phyloP scores from a whole-genome alignment of 2,329 filamentous ascomycete species.

The Trichoderma sp. region DNA sequence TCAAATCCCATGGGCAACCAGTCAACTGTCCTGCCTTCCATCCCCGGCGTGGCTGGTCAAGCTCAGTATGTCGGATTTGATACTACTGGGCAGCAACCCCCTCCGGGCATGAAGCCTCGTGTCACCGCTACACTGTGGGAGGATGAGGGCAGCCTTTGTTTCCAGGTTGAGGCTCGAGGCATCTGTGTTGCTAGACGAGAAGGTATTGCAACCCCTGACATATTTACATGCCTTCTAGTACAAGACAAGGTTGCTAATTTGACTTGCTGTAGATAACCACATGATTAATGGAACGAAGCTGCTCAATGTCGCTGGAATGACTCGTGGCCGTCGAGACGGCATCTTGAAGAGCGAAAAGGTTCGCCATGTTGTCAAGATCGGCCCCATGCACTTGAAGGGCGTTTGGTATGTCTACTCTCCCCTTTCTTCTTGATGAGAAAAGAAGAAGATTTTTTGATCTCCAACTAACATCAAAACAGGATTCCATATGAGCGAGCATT shows the following conservation, averaged over 20 bases:
- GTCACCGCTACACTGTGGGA: constrained; percentile 98
- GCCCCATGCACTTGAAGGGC: constrained; percentile 97
- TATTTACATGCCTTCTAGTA: neutral
- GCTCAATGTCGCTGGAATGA: constrained; percentile 97
- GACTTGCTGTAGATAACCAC: constrained; percentile 74
- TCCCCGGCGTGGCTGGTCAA: constrained; percentile 53
- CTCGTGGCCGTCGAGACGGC: constrained; percentile 88
- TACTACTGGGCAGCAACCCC: constrained; percentile 88
- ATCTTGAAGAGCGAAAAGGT: constrained; percentile 98
- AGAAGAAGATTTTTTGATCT: neutral
- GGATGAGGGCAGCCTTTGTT: constrained; percentile 95
- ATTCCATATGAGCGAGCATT: constrained; percentile 97
- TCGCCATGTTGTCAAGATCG: constrained; percentile 96
- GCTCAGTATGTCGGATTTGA: constrained; percentile 69
- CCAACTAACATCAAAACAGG: constrained; percentile 56
- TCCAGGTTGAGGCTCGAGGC: constrained; percentile 94
- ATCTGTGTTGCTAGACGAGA: constrained; percentile 94
- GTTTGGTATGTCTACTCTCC: constrained; percentile 72
- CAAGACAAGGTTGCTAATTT: constrained; percentile 6
- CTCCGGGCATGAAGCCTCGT: constrained; percentile 91
- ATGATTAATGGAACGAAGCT: constrained; percentile 99
- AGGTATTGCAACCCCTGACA: constrained; percentile 57
- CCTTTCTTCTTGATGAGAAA: neutral
- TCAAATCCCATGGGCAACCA: constrained; percentile 68
- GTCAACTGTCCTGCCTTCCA: constrained; percentile 71